Evolutionary conservation across 768 basidiomycete genomes (phyloP), one percentile per base, ranked within the genome.

Genomic region (Ramaria sp.): DNA sequence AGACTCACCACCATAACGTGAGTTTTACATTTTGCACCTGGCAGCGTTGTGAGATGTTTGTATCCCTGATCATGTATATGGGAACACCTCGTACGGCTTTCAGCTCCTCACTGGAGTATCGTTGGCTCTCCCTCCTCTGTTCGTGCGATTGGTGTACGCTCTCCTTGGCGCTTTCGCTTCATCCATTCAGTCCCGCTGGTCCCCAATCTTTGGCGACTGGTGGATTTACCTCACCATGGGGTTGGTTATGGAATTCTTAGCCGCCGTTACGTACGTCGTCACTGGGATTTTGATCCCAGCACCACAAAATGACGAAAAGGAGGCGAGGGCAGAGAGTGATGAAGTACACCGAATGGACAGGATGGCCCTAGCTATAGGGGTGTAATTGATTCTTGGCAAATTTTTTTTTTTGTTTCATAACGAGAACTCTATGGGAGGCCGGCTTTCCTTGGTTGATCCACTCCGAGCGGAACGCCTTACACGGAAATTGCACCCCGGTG

Each of bases 141-240:
- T 75, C n/a, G 74, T 78, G 30, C 75, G 76, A 53, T 71, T 75
- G 56, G 69, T 71, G n/a, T 85, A 85, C 61, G 71, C 75, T 43
- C 66, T 85, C 34, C 71, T 85, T 36, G 71, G 77, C 22, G 75
- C 76, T 7, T 85, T 77, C 69, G 80, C 82, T n/a, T 68, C 81
- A 13, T 70, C 73, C 15, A 72, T 73, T 57, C 61, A 71, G 45
- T 70, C 73, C 48, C 32, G 45, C 24, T 55, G 25, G 27, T 55
- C 53, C 18, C 15, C 22, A 3, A 55, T 47, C 5, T 16, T 73
- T 3, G 82, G 83, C 28, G 66, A 74, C 56, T 83, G 78, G 80
- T 64, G 74, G 48, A 61, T 78, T 57, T 86, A 74, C 63, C 71
- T 85, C 30, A 66, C 74, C 54, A 76, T 85, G 70, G 74, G 75